These are phyloP conservation scores for Marsdenia floribunda DNA, from an alignment of 257 asterid genomes.

Conservation along the genomic window DNA sequence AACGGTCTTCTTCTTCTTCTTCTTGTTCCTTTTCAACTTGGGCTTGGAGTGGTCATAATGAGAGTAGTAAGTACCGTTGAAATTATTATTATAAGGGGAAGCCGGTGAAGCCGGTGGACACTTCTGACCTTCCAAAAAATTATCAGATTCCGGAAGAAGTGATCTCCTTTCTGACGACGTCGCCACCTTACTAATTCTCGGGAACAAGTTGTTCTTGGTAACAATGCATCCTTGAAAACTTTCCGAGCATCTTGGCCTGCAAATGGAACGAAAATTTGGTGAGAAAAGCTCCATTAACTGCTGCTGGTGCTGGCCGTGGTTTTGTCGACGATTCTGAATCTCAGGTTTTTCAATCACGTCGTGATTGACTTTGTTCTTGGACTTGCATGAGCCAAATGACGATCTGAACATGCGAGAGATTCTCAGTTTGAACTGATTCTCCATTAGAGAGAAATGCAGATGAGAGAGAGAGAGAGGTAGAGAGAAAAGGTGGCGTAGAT, in stretches of 20 bases:
- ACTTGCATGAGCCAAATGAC: constrained; percentile 40
- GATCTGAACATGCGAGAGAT: constrained; percentile 42
- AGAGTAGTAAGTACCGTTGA: neutral
- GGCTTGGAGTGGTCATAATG: constrained; percentile 2
- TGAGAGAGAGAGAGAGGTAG: neutral
- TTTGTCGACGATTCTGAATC: neutral
- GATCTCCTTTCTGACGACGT: constrained; percentile 8
- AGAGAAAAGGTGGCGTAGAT: neutral
- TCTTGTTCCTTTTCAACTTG: constrained; percentile 12
- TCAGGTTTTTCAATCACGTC: constrained; percentile 26
- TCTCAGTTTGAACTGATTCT: constrained; percentile 33
- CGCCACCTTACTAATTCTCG: neutral
- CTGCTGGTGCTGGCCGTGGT: constrained; percentile 15
- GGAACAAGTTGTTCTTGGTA: neutral
- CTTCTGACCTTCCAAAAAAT: constrained; percentile 29
- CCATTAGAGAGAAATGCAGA: constrained; percentile 20
- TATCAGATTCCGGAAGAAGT: constrained; percentile 13
- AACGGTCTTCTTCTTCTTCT: neutral
- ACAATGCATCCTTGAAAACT: neutral
- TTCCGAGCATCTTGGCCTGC: constrained; percentile 15
- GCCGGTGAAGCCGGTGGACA: constrained; percentile 56
- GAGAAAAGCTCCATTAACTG: constrained; percentile 32
- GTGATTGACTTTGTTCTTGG: constrained; percentile 26
- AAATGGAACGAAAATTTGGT: constrained; percentile 24
- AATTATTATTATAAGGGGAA: constrained; percentile 19